Evolutionary conservation across 2,329 filamentous ascomycete genomes (phyloP).

Genomic region (Aureobasidium melanogenum): DNA sequence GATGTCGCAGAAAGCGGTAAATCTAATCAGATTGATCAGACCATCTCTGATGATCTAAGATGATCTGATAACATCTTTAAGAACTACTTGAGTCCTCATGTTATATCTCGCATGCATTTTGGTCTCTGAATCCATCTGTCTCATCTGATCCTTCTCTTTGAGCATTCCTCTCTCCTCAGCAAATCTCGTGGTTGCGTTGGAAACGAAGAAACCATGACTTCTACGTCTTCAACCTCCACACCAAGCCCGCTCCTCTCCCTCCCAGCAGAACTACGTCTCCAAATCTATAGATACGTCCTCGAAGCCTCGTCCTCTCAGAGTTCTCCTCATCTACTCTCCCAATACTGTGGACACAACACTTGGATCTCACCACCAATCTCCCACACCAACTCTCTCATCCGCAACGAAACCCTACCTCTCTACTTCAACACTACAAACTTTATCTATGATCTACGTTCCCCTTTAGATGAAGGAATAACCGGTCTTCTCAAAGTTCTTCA

Average conservation of each 20-base stretch:
- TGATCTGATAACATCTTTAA: background rate
- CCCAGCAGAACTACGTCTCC: background rate
- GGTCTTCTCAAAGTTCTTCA: background rate
- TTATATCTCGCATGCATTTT: background rate
- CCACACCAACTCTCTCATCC: background rate
- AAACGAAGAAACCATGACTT: background rate
- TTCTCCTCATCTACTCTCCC: background rate
- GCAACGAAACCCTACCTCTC: background rate
- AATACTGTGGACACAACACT: background rate
- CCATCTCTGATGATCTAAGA: background rate
- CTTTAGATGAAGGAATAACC: background rate
- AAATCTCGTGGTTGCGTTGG: background rate
- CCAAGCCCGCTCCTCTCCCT: background rate
- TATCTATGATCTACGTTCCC: background rate
- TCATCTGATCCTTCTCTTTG: background rate
- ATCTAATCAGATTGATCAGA: slow-evolving; percentile 8
- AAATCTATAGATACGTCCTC: slow-evolving; percentile 3
- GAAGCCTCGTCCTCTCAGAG: background rate
- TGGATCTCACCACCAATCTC: background rate
- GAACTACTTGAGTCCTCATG: background rate
- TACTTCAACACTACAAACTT: background rate
- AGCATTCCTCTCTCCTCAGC: background rate
- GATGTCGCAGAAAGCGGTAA: background rate
- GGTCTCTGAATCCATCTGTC: background rate
- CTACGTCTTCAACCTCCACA: background rate